Evolutionary conservation across 1,284 basidiomycete genomes (phyloP).

Genomic region (Schizopora paradoxa): DNA sequence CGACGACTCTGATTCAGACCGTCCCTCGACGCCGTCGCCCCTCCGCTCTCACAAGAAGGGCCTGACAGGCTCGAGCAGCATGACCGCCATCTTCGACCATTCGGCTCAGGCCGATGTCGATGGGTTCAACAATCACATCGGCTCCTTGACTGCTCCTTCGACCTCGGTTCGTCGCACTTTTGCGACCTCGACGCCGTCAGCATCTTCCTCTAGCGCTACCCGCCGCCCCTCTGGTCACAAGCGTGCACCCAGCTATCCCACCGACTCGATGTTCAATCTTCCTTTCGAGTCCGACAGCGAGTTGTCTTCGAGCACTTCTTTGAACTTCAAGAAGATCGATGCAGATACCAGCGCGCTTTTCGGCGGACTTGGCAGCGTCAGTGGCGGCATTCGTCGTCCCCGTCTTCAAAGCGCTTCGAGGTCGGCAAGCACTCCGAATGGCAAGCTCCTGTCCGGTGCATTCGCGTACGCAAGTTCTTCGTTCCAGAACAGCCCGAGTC

Average conservation of each 20-base stretch:
- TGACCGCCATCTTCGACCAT: slow-evolving; percentile 2
- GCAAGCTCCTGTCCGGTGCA: slow-evolving; percentile 7
- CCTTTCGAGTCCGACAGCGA: slow-evolving; percentile 16
- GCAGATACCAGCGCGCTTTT: slow-evolving; percentile 10
- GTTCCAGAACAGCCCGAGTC: slow-evolving; percentile 20
- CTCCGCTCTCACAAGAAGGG: background rate
- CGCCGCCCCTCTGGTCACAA: slow-evolving; percentile 7
- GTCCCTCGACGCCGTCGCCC: slow-evolving; percentile 13
- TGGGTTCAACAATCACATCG: background rate
- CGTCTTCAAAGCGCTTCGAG: slow-evolving; percentile 6
- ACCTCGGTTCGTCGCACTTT: slow-evolving; percentile 11
- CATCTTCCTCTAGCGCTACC: slow-evolving; percentile 7
- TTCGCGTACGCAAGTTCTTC: slow-evolving; percentile 15
- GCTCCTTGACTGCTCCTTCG: slow-evolving; percentile 13
- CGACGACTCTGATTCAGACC: slow-evolving; percentile 11
- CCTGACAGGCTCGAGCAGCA: slow-evolving; percentile 5
- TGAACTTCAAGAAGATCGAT: too few relatives aligned
- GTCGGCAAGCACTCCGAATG: slow-evolving; percentile 10
- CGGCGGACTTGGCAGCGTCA: background rate
- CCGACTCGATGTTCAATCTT: slow-evolving; percentile 11
- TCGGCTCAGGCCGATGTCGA: too few relatives aligned
- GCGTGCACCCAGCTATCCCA: slow-evolving; percentile 14
- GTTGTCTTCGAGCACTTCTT: background rate
- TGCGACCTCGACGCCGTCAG: slow-evolving; percentile 11
- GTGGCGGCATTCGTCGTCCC: slow-evolving; percentile 2